Percentiles rank a stretch among this genome's conserved stretches.
Evolutionary conservation across 495 filamentous ascomycete species (phyloP).

Genomic region (Tuber microsphaerosporum): DNA sequence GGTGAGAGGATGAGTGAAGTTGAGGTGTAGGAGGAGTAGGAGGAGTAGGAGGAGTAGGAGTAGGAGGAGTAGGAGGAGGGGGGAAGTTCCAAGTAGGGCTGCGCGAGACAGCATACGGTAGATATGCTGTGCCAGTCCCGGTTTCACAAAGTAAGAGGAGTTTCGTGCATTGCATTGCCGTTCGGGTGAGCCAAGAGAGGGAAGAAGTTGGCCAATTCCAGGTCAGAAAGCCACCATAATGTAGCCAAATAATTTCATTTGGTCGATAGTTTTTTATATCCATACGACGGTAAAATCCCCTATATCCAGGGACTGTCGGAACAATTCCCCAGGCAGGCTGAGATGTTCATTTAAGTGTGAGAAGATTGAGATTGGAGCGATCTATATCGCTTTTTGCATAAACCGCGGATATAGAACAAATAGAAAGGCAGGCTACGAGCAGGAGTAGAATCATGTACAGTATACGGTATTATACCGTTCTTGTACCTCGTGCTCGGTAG

Average conservation of each 20-base stretch:
- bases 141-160: slow-evolving; percentile 15
- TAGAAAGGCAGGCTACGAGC: neutral
- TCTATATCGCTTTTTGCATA: neutral
- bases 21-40: neutral
- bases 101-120: slow-evolving; percentile 26
- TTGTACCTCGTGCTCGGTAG: neutral
- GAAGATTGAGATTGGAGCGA: neutral
- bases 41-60: slow-evolving; percentile 1
- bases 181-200: neutral
- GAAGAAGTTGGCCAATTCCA: neutral
- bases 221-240: neutral
- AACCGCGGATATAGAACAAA: neutral
- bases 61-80: slow-evolving; percentile 6
- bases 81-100: slow-evolving; percentile 32
- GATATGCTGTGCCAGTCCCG: slow-evolving; percentile 8
- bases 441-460: neutral
- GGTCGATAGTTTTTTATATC: neutral
- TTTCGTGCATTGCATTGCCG: slow-evolving; percentile 5
- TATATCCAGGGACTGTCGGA: neutral
- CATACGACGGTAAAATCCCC: neutral
- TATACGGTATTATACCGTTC: neutral
- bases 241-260: neutral
- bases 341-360: neutral
- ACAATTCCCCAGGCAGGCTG: neutral
- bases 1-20: neutral